These are phyloP conservation scores for Scedosporium aurantiacum DNA, from an alignment of 2,329 filamentous ascomycete species.

Conservation along the genomic window DNA sequence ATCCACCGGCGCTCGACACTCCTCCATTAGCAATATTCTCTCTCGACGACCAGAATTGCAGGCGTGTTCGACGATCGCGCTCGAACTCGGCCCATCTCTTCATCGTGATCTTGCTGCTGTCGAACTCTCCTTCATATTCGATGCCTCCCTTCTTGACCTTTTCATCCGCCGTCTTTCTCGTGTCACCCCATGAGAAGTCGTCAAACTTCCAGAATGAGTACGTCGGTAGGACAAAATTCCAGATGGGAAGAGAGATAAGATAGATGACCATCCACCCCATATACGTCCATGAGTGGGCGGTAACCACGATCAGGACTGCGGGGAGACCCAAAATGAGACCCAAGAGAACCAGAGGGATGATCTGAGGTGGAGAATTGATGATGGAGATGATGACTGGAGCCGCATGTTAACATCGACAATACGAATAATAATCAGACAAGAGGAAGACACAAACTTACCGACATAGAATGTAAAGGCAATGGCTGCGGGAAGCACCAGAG, in stretches of 20 bases:
- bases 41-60: conserved; percentile 40
- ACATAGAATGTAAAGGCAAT: conserved; percentile 97
- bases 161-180: conserved; percentile 86
- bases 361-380: conserved; percentile 60
- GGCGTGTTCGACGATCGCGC: conserved; percentile 42
- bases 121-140: conserved; percentile 90
- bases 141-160: conserved; percentile 77
- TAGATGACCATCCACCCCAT: conserved; percentile 97
- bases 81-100: conserved; percentile 98
- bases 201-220: conserved; percentile 99
- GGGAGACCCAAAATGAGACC: conserved; percentile 88
- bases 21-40: conserved; percentile 35
- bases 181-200: conserved; percentile 98
- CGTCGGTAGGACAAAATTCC: conserved; percentile 90
- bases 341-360: conserved; percentile 83
- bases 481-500: conserved; percentile 85
- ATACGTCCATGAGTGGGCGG: conserved; percentile 86
- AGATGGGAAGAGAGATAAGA: conserved; percentile 80
- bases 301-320: conserved; percentile 81
- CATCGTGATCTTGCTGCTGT: conserved; percentile 98
- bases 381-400: conserved; percentile 71
- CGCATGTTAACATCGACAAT: not conserved
- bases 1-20: conserved; percentile 23
- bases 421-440: not conserved
- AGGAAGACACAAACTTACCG: conserved; percentile 43